phyloP scores from a whole-genome alignment of 2,329 filamentous ascomycete species.

The Colletotrichum tabaci region DNA sequence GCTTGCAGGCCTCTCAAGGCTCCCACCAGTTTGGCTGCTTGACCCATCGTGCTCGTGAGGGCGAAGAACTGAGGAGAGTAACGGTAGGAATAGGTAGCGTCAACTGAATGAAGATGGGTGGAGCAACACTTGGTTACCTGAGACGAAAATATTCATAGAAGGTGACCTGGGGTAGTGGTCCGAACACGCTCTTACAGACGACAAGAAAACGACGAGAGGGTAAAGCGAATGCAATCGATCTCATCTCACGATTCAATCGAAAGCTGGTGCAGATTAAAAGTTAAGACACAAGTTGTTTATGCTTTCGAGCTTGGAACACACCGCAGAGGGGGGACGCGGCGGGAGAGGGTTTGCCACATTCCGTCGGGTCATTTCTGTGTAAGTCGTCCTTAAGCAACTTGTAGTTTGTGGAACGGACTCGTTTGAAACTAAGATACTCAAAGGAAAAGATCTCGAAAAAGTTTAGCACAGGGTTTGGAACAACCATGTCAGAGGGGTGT shows the following conservation, averaged over 20 bases:
- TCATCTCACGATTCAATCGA: no score
- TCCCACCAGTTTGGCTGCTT: background rate
- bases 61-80: no score
- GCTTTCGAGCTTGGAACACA: no score
- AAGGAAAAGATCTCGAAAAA: no score
- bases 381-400: background rate
- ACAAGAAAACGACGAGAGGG: background rate
- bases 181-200: background rate
- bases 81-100: background rate
- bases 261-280: no score
- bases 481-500: no score
- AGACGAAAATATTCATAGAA: background rate
- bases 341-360: background rate
- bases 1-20: background rate
- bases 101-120: no score
- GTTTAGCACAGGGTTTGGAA: no score
- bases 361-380: background rate
- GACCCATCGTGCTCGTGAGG: conserved; percentile 1
- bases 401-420: background rate
- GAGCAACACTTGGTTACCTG: no score
- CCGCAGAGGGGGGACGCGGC: no score
- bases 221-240: no score
- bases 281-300: no score
- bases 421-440: background rate
- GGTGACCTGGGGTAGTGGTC: background rate